phyloP scores from a whole-genome alignment of 2,329 filamentous ascomycete species.

The Aspergillus quadrilineatus region DNA sequence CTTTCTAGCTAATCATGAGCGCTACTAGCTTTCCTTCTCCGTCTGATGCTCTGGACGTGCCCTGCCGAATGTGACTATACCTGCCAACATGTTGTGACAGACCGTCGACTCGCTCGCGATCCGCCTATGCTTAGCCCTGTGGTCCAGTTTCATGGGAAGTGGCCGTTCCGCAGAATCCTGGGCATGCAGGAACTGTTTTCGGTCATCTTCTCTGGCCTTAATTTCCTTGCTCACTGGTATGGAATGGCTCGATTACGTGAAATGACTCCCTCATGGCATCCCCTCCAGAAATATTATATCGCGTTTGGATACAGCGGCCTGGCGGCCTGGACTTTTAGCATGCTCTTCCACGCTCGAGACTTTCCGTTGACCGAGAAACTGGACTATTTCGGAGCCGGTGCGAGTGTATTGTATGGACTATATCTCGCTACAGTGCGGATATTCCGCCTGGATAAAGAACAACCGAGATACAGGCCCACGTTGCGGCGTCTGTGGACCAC shows the following conservation, averaged over 20 bases:
- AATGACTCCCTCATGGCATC: constrained; percentile 69
- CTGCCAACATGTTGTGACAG: constrained; percentile 90
- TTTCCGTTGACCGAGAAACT: constrained; percentile 83
- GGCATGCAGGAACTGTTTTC: constrained; percentile 95
- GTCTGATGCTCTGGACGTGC: constrained; percentile 89
- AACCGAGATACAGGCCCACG: constrained; percentile 48
- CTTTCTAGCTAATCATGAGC: constrained; percentile 10
- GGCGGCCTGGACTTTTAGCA: constrained; percentile 81
- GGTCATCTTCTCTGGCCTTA: constrained; percentile 89
- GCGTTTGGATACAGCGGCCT: constrained; percentile 77
- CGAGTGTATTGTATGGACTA: constrained; percentile 83
- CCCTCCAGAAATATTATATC: constrained; percentile 77
- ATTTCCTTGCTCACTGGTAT: constrained; percentile 79
- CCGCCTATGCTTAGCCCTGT: constrained; percentile 65
- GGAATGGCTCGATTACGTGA: constrained; percentile 71
- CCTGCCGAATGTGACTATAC: constrained; percentile 94
- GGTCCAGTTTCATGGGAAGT: constrained; percentile 97
- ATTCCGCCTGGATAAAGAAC: constrained; percentile 70
- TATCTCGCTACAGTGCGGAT: constrained; percentile 82
- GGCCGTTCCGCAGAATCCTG: constrained; percentile 87
- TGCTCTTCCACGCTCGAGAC: constrained; percentile 90
- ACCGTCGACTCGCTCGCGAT: constrained; percentile 63
- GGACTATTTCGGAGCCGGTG: constrained; percentile 94
- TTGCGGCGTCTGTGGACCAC: constrained; percentile 73
- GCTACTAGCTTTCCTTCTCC: constrained; percentile 71